These are phyloP conservation scores for Magnolia changhungtana DNA, from an alignment of 164 flowering plant species.

Conservation along the genomic window DNA sequence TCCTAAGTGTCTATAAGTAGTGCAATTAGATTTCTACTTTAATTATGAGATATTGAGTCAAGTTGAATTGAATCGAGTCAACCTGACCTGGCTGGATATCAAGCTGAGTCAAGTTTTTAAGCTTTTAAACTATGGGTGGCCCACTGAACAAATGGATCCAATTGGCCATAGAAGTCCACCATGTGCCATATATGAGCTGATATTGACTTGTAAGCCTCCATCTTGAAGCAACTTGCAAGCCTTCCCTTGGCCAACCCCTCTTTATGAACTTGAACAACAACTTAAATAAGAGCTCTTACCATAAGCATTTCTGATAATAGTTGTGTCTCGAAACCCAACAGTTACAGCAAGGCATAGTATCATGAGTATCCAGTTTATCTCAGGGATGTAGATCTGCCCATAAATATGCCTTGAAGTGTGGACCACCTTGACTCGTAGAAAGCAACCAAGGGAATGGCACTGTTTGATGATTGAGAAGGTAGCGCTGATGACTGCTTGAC, in stretches of 20 bases:
- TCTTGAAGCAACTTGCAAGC: too few relatives aligned
- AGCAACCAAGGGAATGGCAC: slow-evolving; percentile 86
- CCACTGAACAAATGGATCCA: too few relatives aligned
- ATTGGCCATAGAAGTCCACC: too few relatives aligned
- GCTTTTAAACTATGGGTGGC: too few relatives aligned
- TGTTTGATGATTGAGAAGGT: slow-evolving; percentile 83
- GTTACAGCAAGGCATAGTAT: slow-evolving; percentile 66
- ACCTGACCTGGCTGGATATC: too few relatives aligned
- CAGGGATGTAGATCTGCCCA: slow-evolving; percentile 90
- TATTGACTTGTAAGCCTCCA: too few relatives aligned
- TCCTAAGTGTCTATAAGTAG: too few relatives aligned
- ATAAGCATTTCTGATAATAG: slow-evolving; percentile 76
- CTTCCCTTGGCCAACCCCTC: not conserved
- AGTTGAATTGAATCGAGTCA: too few relatives aligned
- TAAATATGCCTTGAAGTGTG: slow-evolving; percentile 73
- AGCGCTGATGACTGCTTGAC: slow-evolving; percentile 83
- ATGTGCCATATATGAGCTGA: too few relatives aligned
- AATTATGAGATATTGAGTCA: too few relatives aligned
- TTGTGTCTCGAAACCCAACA: slow-evolving; percentile 72
- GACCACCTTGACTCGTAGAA: slow-evolving; percentile 80
- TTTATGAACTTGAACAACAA: not conserved
- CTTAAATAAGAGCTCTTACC: slow-evolving; percentile 38
- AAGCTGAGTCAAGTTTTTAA: too few relatives aligned
- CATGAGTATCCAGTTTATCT: slow-evolving; percentile 89
- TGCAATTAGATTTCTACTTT: too few relatives aligned